These are phyloP conservation scores for Lepiota brunneoincarnata DNA, from an alignment of 768 basidiomycete genomes.

Conservation along the genomic window DNA sequence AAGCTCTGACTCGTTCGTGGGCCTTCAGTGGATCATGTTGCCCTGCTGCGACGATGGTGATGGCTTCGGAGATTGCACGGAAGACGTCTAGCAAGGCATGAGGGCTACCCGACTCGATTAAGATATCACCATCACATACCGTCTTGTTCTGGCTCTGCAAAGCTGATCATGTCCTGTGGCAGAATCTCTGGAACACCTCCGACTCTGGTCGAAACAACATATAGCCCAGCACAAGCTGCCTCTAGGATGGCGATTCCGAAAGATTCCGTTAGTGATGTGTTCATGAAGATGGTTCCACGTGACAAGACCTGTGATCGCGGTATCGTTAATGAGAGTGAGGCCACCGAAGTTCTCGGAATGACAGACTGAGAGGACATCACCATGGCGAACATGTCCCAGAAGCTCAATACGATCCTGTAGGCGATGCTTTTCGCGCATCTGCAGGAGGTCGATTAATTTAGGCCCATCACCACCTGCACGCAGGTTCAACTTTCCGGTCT, in stretches of 20 bases:
- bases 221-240: constrained; percentile 91
- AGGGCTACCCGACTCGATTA: not conserved
- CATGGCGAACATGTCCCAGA: constrained; percentile 76
- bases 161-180: constrained; percentile 92
- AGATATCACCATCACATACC: constrained; percentile 45
- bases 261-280: constrained; percentile 92
- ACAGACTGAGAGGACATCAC: constrained; percentile 79
- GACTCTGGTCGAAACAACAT: constrained; percentile 91
- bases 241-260: constrained; percentile 98
- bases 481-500: not conserved
- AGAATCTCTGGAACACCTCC: constrained; percentile 96
- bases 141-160: constrained; percentile 91
- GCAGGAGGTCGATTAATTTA: constrained; percentile 89
- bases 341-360: not conserved
- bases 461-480: constrained; percentile 89
- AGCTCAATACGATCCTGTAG: constrained; percentile 92
- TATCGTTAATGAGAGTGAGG: not conserved
- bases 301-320: constrained; percentile 60
- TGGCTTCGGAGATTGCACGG: constrained; percentile 78
- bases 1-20: constrained; percentile 72
- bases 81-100: constrained; percentile 63
- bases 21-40: constrained; percentile 73
- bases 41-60: constrained; percentile 62
- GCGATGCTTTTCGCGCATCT: constrained; percentile 89
- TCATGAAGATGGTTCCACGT: constrained; percentile 89